These are phyloP conservation scores for Dorcoceras hygrometricum DNA, from an alignment of 257 asterid species.

Conservation along the genomic window DNA sequence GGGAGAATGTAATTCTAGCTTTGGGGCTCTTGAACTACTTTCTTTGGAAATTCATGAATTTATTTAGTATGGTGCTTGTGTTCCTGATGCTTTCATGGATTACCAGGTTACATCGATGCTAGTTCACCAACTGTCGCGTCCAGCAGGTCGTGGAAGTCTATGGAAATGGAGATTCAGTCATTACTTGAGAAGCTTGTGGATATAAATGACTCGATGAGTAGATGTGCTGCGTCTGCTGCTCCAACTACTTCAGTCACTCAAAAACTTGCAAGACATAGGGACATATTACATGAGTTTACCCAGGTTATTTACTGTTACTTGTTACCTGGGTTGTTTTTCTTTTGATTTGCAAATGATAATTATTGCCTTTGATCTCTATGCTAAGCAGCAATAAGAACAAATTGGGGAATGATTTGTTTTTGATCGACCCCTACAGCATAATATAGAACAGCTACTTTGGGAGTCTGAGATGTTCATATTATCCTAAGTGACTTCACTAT, in stretches of 20 bases:
- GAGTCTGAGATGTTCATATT: not conserved
- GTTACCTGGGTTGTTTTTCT: not conserved
- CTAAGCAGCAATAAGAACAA: not conserved
- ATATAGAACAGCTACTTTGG: not conserved
- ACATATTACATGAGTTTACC: slow-evolving; percentile 87
- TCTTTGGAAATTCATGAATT: not conserved
- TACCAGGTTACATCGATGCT: slow-evolving; percentile 68
- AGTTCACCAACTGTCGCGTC: slow-evolving; percentile 86
- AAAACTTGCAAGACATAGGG: slow-evolving; percentile 95
- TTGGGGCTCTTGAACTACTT: not conserved
- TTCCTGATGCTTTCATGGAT: slow-evolving; percentile 31
- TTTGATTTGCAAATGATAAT: slow-evolving; percentile 15
- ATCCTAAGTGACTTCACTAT: not conserved
- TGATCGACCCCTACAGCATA: not conserved
- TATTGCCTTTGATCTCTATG: not conserved
- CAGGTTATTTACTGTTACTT: slow-evolving; percentile 51
- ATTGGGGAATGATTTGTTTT: too few relatives aligned
- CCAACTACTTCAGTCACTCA: slow-evolving; percentile 85
- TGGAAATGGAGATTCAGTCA: slow-evolving; percentile 96
- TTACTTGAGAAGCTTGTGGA: slow-evolving; percentile 89
- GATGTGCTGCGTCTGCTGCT: slow-evolving; percentile 95
- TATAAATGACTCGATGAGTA: slow-evolving; percentile 92
- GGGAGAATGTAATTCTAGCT: not conserved
- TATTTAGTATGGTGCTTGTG: slow-evolving; percentile 1
- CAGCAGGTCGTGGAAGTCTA: slow-evolving; percentile 95